phyloP scores from a whole-genome alignment of 2,329 filamentous ascomycete genomes.

The Neonectria punicea region DNA sequence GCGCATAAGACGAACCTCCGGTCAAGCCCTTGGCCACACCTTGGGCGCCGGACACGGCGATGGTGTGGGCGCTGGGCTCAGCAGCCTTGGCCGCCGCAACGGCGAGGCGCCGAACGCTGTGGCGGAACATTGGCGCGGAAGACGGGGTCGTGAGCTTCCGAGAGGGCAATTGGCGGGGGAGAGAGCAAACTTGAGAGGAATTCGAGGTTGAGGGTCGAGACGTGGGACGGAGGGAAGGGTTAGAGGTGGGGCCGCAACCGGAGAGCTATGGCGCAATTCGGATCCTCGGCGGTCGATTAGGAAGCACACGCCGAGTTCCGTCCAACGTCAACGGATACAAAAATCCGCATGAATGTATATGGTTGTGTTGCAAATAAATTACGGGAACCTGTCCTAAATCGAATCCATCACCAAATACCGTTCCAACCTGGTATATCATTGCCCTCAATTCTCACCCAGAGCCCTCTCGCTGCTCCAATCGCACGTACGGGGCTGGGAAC shows the following conservation, averaged over 20 bases:
- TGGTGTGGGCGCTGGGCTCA: slow-evolving; percentile 66
- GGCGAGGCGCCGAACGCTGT: slow-evolving; percentile 74
- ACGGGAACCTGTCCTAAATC: slow-evolving; percentile 5
- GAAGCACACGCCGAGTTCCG: slow-evolving; percentile 41
- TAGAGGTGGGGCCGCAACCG: slow-evolving; percentile 43
- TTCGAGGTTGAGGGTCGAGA: slow-evolving; percentile 7
- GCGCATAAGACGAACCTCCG: slow-evolving; percentile 63
- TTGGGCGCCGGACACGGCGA: slow-evolving; percentile 82
- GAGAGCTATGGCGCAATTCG: slow-evolving; percentile 45
- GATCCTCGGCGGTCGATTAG: slow-evolving; percentile 34
- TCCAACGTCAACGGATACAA: neutral
- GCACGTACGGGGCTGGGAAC: slow-evolving; percentile 83
- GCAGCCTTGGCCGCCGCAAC: slow-evolving; percentile 60
- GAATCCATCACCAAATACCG: slow-evolving; percentile 2
- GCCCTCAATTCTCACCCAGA: slow-evolving; percentile 11
- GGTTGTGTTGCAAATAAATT: slow-evolving; percentile 9
- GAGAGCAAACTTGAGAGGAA: slow-evolving; percentile 28
- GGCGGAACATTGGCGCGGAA: slow-evolving; percentile 70
- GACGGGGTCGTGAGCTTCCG: slow-evolving; percentile 16
- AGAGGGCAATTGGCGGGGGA: slow-evolving; percentile 29
- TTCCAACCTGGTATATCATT: slow-evolving; percentile 12
- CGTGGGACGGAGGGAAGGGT: neutral
- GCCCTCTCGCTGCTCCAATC: slow-evolving; percentile 51
- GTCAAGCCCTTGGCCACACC: slow-evolving; percentile 81
- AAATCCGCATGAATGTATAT: neutral